Conservation (phyloP, 768 basidiomycete species). For the Auricularia auricula-judae region DNA sequence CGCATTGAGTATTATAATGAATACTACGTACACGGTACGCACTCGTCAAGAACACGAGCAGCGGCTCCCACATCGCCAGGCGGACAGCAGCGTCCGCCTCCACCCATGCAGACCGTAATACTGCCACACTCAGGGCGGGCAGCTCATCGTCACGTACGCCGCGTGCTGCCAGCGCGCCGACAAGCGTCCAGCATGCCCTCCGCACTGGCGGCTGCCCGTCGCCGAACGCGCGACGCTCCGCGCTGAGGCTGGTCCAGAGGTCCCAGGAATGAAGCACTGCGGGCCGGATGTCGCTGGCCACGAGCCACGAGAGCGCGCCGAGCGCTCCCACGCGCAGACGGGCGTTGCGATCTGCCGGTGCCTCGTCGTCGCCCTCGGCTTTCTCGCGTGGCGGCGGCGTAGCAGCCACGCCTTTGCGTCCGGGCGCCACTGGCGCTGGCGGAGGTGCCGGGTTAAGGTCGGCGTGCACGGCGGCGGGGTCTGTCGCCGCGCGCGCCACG, state of each 20-base stretch:
- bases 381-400: slow-evolving; percentile 23
- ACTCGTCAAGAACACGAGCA: slow-evolving; percentile 68
- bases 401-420: slow-evolving; percentile 16
- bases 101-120: slow-evolving; percentile 57
- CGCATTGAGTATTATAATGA: no score
- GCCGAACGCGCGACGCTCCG: slow-evolving; percentile 36
- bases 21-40: slow-evolving; percentile 7
- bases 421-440: slow-evolving; percentile 14
- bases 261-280: slow-evolving; percentile 8
- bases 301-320: slow-evolving; percentile 50
- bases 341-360: slow-evolving; percentile 55
- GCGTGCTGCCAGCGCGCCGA: slow-evolving; percentile 32
- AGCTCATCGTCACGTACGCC: slow-evolving; percentile 11
- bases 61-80: slow-evolving; percentile 53
- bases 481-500: slow-evolving; percentile 41
- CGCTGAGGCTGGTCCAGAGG: neutral
- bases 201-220: slow-evolving; percentile 60
- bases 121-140: slow-evolving; percentile 20
- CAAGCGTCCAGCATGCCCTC: slow-evolving; percentile 52
- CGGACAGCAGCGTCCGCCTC: slow-evolving; percentile 67
- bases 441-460: slow-evolving; percentile 48
- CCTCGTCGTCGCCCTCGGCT: slow-evolving; percentile 55
- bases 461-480: slow-evolving; percentile 47
- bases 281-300: slow-evolving; percentile 33
- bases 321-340: slow-evolving; percentile 59